Base-by-base conservation (phyloP, 805 yeast species). In the Saturnispora quitensis region DNA sequence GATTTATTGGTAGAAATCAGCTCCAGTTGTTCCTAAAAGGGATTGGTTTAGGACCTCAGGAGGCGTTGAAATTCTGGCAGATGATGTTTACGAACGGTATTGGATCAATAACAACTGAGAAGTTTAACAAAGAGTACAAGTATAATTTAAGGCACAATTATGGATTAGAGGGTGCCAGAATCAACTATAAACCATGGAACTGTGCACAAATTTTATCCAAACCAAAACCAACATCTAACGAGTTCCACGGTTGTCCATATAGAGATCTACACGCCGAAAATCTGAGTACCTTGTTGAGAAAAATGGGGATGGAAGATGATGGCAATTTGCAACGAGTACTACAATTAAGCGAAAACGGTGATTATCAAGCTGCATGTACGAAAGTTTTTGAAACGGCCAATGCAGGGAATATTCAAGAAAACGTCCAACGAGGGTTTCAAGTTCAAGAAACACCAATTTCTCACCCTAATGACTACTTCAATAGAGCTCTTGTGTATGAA, bases 181-280 rank as follows among this genome's bases (percentile, higher is more conserved):
- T 81, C 60, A 86, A 89, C 60, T 89, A 89, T 68, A 78, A 79
- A 60, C 96, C 98, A 3, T 78, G 85, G 84, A 86, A 83, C 63
- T 93, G 97, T 71, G 77, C 80, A 40, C 81, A 84, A 1, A 88
- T 93, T 42, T 67, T 88, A 53, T 73, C 80, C 27, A 82, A 82
- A 58, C 88, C 89, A 7, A 77, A 82, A 56, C 89, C 95, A 0
- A 71, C 73, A 10, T 69, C 73, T 45, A 73, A 76, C 46, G 96
- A 90, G 58, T 77, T 71, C 53, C 97, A 91, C 63, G 99, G 99
- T 2, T 91, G 98, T 67, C 97, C 98, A 5, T 93, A 86, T 68
- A 73, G 95, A 50, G 91, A 86, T 60, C 71, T 86, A 60, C 73
- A 77, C 12, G 63, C 77, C n/a, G 95, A 87, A 44, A 75, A 77